Percentiles rank a stretch among this genome's conserved stretches.
Conservation (phyloP, 2,329 filamentous ascomycete genomes). For the Colletotrichum brevisporum region DNA sequence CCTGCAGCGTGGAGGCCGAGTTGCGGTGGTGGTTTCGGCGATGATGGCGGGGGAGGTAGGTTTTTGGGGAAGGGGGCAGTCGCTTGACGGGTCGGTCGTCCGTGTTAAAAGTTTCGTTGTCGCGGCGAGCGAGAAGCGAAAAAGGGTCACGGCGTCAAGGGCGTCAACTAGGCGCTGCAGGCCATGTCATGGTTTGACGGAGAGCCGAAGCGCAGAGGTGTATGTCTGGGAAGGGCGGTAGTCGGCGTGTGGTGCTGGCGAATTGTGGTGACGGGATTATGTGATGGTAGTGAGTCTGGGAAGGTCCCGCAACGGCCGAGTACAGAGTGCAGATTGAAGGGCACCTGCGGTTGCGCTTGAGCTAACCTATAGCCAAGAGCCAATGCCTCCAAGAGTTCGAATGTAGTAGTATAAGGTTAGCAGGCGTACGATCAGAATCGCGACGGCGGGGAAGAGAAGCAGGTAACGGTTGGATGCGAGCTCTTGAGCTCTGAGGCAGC, state of each 20-base stretch:
- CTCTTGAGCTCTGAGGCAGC: constrained; percentile 18
- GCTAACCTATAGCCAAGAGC: too few species aligned
- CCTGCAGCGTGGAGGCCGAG: constrained; percentile 33
- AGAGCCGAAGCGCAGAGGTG: constrained; percentile 4
- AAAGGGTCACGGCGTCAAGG: constrained; percentile 7
- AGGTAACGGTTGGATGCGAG: neutral
- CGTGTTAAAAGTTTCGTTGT: constrained; percentile 9
- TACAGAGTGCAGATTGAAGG: too few species aligned
- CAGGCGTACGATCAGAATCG: too few species aligned
- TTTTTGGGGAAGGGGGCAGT: constrained; percentile 4
- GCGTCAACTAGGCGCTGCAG: constrained; percentile 33
- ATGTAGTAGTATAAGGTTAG: too few species aligned
- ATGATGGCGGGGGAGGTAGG: constrained; percentile 43
- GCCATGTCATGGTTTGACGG: constrained; percentile 29
- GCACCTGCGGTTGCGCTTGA: too few species aligned
- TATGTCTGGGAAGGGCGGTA: neutral
- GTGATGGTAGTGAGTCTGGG: neutral
- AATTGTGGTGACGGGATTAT: neutral
- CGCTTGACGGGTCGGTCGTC: constrained; percentile 4
- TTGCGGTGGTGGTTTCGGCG: constrained; percentile 41
- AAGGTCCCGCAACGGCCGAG: constrained; percentile 7
- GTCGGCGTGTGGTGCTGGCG: neutral
- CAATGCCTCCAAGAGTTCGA: too few species aligned
- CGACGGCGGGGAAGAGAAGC: neutral
- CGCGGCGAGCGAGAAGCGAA: constrained; percentile 2